A percentile compares a stretch with the other conserved stretches of the same genome.
Conservation (phyloP, 2,329 filamentous ascomycete genomes). For the Aspergillus versicolor region DNA sequence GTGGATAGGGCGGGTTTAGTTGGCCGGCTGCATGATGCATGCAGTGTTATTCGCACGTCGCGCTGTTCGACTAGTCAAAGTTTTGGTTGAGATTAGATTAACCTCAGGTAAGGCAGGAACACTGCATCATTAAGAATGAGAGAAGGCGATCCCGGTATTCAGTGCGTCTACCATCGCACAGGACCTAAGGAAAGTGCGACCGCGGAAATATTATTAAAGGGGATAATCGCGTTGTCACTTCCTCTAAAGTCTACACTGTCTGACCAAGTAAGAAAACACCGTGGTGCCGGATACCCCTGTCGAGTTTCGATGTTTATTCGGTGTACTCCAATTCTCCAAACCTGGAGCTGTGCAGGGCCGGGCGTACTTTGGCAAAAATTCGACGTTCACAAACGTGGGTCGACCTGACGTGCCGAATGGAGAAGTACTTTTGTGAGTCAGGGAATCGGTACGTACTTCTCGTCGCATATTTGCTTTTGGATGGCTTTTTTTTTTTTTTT, state of each 20-base stretch:
- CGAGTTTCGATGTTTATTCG: neutral
- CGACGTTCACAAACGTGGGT: neutral
- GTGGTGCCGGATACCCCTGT: neutral
- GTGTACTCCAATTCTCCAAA: neutral
- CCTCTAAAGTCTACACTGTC: neutral
- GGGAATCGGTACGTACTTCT: neutral
- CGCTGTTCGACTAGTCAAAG: neutral
- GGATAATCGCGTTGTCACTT: neutral
- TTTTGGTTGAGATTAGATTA: constrained; percentile 11
- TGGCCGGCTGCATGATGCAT: constrained; percentile 11
- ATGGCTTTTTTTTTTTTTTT: neutral
- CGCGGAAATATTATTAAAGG: neutral
- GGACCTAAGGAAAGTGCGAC: neutral
- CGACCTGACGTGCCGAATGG: neutral
- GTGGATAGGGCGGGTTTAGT: neutral
- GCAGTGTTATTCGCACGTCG: constrained; percentile 7
- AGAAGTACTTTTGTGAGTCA: constrained; percentile 1
- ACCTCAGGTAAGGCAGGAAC: constrained; percentile 3
- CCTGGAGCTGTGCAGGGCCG: neutral
- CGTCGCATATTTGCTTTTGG: too few relatives aligned
- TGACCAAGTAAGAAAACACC: neutral
- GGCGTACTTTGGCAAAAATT: neutral
- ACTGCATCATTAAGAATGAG: constrained; percentile 1
- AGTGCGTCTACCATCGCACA: constrained; percentile 2
- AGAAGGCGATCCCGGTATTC: neutral